These are phyloP conservation scores for Fusarium torreyae DNA, from an alignment of 2,329 filamentous ascomycete species.

Conservation along the genomic window DNA sequence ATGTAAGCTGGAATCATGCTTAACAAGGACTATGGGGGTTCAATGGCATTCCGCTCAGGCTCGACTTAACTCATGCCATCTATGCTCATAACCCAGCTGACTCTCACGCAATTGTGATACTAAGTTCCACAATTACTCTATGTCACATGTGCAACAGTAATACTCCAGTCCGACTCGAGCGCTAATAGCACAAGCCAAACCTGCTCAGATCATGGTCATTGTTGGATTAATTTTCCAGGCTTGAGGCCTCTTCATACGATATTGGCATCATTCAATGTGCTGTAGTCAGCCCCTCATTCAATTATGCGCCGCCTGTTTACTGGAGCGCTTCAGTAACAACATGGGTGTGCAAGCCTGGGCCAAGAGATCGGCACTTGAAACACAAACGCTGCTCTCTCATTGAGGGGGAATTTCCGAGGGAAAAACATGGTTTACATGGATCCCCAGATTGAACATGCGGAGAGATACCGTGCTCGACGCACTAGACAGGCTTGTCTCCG, in stretches of 20 bases:
- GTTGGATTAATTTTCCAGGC: background rate
- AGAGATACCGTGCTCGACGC: background rate
- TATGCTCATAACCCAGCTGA: background rate
- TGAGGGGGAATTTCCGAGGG: conserved; percentile 10
- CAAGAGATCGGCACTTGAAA: conserved; percentile 24
- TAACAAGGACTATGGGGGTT: background rate
- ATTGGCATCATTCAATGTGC: background rate
- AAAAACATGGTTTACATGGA: conserved; percentile 17
- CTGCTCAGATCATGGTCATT: background rate
- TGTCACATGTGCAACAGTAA: background rate
- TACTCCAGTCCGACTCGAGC: conserved; percentile 19
- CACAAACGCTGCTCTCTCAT: conserved; percentile 2
- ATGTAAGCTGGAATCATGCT: background rate
- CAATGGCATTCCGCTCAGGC: background rate
- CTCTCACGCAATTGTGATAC: background rate
- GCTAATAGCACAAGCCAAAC: background rate
- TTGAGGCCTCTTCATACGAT: background rate
- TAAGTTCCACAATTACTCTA: background rate
- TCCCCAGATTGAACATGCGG: conserved; percentile 13
- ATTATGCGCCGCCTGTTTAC: conserved; percentile 36
- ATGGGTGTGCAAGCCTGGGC: conserved; percentile 25
- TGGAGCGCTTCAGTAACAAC: conserved; percentile 37
- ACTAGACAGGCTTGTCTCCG: background rate
- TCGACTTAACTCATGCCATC: background rate
- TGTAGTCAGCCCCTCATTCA: conserved; percentile 23